Evolutionary conservation across 2,329 filamentous ascomycete species (phyloP).

Genomic region (Waltergamsia citrina): DNA sequence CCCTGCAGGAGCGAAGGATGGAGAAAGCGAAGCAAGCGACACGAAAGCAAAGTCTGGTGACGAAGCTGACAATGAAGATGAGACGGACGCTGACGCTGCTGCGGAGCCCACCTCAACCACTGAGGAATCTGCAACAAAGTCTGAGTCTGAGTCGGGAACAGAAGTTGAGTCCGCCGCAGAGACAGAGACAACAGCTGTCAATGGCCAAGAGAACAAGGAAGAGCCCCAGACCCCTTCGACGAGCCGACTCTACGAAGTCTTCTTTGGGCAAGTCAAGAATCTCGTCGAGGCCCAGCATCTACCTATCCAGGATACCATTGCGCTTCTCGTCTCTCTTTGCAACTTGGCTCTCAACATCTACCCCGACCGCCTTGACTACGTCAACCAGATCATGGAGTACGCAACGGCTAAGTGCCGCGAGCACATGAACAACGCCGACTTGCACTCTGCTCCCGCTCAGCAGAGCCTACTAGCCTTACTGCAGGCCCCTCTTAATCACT

Average conservation of each 20-base stretch:
- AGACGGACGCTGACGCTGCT: conserved; percentile 14
- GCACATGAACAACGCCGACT: conserved; percentile 87
- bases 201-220: conserved; percentile 31
- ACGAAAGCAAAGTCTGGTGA: conserved; percentile 19
- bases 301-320: conserved; percentile 90
- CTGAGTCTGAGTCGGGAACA: conserved; percentile 18
- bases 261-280: conserved; percentile 92
- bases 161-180: conserved; percentile 29
- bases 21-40: conserved; percentile 11
- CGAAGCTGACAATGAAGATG: conserved; percentile 19
- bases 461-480: conserved; percentile 82
- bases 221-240: conserved; percentile 40
- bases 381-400: conserved; percentile 87
- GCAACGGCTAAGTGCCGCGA: conserved; percentile 79
- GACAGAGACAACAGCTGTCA: conserved; percentile 36
- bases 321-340: conserved; percentile 82
- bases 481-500: conserved; percentile 82
- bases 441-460: conserved; percentile 82
- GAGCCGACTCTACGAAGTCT: conserved; percentile 91
- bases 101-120: conserved; percentile 15
- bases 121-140: conserved; percentile 13
- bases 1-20: conserved; percentile 7
- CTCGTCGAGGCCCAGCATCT: conserved; percentile 85
- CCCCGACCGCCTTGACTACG: conserved; percentile 83
- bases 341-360: conserved; percentile 96